phyloP scores from a whole-genome alignment of 164 flowering plant species.

The Umbilicus rupestris region DNA sequence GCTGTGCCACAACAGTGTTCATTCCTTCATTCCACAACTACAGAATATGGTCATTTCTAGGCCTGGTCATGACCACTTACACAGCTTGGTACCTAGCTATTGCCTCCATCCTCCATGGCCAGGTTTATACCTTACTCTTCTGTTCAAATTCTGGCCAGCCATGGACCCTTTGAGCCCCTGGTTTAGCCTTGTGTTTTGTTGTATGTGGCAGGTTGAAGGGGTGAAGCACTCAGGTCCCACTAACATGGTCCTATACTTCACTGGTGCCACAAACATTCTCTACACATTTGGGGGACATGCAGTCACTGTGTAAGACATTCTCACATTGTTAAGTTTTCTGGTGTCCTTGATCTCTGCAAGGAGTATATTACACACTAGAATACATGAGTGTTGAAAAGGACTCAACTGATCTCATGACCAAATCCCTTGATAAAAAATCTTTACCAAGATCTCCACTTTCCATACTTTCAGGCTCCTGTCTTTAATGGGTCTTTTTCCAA shows the following conservation, averaged over 20 bases:
- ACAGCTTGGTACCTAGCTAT: conserved; percentile 96
- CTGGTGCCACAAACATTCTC: conserved; percentile 99
- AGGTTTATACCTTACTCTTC: conserved; percentile 34
- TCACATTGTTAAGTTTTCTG: conserved; percentile 11
- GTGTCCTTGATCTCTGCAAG: neutral
- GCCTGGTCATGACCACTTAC: conserved; percentile 92
- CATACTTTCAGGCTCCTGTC: no score
- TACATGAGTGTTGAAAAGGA: neutral
- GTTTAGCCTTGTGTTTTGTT: neutral
- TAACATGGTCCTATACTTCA: conserved; percentile 86
- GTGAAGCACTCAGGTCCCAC: conserved; percentile 90
- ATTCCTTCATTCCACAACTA: conserved; percentile 97
- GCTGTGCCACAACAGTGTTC: conserved; percentile 99
- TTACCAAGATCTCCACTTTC: neutral
- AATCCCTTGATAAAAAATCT: neutral
- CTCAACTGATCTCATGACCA: no score
- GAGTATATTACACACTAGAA: neutral
- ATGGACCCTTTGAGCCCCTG: neutral
- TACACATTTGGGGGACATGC: conserved; percentile 99
- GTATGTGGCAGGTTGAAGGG: conserved; percentile 54
- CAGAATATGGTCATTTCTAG: conserved; percentile 96
- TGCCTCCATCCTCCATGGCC: conserved; percentile 88
- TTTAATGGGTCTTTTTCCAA: no score
- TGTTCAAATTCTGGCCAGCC: neutral
- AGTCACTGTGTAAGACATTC: conserved; percentile 92